Evolutionary conservation across 1,139 yeast species (phyloP), one percentile per base, ranked within the genome.

Genomic region (Sugiyamaella xylanicola): DNA sequence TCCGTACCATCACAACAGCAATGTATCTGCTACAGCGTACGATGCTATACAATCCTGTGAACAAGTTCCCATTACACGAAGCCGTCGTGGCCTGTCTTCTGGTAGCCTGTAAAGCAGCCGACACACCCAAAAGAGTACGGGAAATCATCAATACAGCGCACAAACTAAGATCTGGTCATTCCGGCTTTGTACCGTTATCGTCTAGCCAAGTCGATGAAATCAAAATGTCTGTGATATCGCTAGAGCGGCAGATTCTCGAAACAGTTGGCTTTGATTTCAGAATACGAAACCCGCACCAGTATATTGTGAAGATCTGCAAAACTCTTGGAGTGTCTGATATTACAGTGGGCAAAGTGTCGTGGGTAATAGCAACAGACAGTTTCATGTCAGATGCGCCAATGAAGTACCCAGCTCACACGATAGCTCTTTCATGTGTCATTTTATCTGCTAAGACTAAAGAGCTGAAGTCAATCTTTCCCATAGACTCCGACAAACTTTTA

Each of bases 101-200:
- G 59, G 78, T 91, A 36, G 89, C 97, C 2, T 78, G 87, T 45
- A 92, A 93, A 69, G 84, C 85, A 63, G 96, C 90, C 67, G 98
- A 92, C 68, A 91, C 96, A 43, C 85, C 92, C 41, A 92, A 92
- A 70, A 87, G 88, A 65, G 72, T 87, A 16, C 77, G 83, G 57
- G 93, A 88, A 53, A 79, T 86, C 48, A 64, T 72, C 7, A 68
- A 68, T 22, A 45, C 55, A n/a, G 63, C 63, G 17, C 56, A 54
- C 39, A 47, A 51, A n/a, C 37, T 56, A 8, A 55, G 59, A n/a
- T 53, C 51, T 13, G 74, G 73, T 0, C 68, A 68, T 17, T 21
- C 48, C 3, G 49, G 50, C 2, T 53, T 54, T 21, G 39, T 43
- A 8, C 45, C 55, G 4, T 37, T 56, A 27, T 37, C 58, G 22